phyloP scores from a whole-genome alignment of 2,329 filamentous ascomycete species.

The Pseudocercospora macadamiae region DNA sequence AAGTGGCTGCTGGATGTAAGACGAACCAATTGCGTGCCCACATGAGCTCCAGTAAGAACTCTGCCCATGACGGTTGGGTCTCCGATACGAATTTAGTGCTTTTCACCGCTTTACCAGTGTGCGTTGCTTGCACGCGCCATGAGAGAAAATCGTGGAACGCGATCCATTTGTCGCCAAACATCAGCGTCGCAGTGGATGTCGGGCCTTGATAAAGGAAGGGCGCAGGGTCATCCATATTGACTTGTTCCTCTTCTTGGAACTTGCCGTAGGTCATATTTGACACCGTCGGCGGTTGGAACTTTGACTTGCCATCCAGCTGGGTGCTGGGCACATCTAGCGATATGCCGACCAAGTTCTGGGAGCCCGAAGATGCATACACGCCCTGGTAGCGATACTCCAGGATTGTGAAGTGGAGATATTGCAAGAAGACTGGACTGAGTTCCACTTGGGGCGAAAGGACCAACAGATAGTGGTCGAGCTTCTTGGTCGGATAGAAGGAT shows the following conservation, averaged over 20 bases:
- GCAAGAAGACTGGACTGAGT: slow-evolving; percentile 78
- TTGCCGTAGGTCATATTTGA: slow-evolving; percentile 41
- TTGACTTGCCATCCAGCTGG: slow-evolving; percentile 62
- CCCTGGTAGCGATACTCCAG: slow-evolving; percentile 71
- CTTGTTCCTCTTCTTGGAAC: slow-evolving; percentile 32
- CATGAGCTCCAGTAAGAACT: slow-evolving; percentile 76
- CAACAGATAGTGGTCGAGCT: slow-evolving; percentile 72
- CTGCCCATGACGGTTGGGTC: slow-evolving; percentile 73
- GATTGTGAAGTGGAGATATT: slow-evolving; percentile 79
- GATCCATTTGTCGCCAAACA: slow-evolving; percentile 83
- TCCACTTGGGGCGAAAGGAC: slow-evolving; percentile 81
- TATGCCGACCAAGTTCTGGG: slow-evolving; percentile 69
- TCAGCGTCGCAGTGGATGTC: slow-evolving; percentile 77
- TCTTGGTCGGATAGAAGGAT: slow-evolving; percentile 77
- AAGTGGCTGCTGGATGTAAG: slow-evolving; percentile 69
- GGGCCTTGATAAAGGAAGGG: slow-evolving; percentile 86
- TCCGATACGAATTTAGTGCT: slow-evolving; percentile 64
- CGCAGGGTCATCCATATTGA: slow-evolving; percentile 42
- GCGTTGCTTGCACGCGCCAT: slow-evolving; percentile 50
- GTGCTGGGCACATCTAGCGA: slow-evolving; percentile 74
- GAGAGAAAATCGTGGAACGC: slow-evolving; percentile 82
- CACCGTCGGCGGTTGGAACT: slow-evolving; percentile 55
- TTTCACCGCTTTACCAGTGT: slow-evolving; percentile 27
- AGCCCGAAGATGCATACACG: slow-evolving; percentile 52
- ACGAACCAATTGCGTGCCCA: slow-evolving; percentile 76